A percentile compares a stretch with the other conserved stretches of the same genome.
phyloP scores from a whole-genome alignment of 116 monocot genomes.

The Papilionanthe hybrid region DNA sequence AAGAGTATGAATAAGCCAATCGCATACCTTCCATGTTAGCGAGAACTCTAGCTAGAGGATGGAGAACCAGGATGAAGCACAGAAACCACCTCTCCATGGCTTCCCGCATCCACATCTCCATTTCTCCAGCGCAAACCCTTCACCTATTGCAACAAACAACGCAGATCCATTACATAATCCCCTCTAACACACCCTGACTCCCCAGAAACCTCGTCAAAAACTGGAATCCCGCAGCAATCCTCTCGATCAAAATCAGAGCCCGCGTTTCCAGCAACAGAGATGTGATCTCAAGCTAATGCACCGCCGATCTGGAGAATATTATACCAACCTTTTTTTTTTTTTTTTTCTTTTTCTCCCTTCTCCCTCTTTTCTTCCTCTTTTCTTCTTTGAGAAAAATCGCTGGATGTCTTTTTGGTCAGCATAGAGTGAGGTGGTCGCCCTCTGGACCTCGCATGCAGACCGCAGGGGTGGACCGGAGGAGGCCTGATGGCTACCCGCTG shows the following conservation, averaged over 20 bases:
- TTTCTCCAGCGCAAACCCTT: slow-evolving; percentile 6
- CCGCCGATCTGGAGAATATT: background rate
- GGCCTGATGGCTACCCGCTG: background rate
- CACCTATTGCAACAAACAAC: background rate
- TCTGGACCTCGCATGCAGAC: background rate
- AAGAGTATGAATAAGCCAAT: background rate
- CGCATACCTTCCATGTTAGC: slow-evolving; percentile 52
- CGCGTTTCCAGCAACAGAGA: background rate
- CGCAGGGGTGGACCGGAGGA: slow-evolving; percentile 4
- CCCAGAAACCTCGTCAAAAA: background rate
- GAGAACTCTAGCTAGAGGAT: slow-evolving; percentile 20
- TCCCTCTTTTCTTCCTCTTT: background rate
- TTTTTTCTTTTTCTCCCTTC: background rate
- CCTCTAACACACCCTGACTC: background rate
- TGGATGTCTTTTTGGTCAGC: slow-evolving; percentile 11
- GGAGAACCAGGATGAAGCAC: slow-evolving; percentile 31
- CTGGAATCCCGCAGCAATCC: slow-evolving; percentile 9
- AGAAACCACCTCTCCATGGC: slow-evolving; percentile 22
- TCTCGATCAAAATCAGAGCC: slow-evolving; percentile 4
- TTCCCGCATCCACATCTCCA: slow-evolving; percentile 16
- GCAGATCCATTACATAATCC: slow-evolving; percentile 15
- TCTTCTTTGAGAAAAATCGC: slow-evolving; percentile 16
- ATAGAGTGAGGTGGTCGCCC: background rate
- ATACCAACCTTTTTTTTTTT: background rate
- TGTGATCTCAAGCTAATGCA: background rate